Conservation (phyloP, 768 basidiomycete species). For the Podaxis pistillaris region DNA sequence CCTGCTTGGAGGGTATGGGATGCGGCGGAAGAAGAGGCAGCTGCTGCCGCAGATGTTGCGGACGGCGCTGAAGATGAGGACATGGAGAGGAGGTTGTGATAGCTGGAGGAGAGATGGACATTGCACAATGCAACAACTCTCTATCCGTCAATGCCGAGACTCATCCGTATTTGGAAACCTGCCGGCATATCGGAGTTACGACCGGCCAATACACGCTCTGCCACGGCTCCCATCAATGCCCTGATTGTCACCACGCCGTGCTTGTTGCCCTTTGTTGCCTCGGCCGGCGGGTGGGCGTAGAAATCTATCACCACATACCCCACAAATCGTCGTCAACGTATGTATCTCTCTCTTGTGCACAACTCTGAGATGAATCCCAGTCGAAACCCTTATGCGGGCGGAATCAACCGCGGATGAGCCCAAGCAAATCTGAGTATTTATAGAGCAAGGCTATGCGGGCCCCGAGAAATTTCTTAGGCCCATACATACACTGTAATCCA, state of each 20-base stretch:
- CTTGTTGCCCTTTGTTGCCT: neutral
- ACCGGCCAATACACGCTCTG: neutral
- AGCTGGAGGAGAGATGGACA: neutral
- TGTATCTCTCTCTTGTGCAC: no score
- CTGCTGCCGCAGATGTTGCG: constrained; percentile 31
- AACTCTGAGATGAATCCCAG: no score
- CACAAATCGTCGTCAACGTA: no score
- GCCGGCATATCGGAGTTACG: neutral
- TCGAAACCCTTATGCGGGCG: no score
- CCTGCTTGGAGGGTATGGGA: constrained; percentile 34
- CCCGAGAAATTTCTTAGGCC: no score
- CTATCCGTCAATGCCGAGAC: neutral
- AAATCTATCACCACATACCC: no score
- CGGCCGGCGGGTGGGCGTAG: no score
- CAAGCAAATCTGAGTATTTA: no score
- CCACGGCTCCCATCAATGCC: neutral
- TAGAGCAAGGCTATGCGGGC: no score
- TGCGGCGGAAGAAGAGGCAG: constrained; percentile 39
- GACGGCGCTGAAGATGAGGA: constrained; percentile 30
- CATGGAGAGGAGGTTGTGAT: constrained; percentile 1
- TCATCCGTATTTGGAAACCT: neutral
- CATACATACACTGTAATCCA: no score
- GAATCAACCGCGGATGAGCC: no score
- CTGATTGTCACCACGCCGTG: neutral
- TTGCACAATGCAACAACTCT: neutral